Evolutionary conservation across 768 basidiomycete species (phyloP).

Genomic region (Cyathus striatus): DNA sequence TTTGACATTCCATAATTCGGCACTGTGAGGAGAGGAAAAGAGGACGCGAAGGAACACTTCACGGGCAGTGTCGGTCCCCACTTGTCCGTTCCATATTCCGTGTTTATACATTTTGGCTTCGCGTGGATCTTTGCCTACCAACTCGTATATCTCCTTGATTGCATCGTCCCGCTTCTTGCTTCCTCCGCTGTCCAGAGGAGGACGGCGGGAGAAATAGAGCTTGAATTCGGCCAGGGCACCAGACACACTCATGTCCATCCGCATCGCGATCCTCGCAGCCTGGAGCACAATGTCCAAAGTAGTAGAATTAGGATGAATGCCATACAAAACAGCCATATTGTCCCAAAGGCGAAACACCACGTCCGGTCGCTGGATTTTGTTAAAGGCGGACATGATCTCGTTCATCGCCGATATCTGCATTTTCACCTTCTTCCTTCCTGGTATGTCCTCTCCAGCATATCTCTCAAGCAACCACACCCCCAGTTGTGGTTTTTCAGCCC

Average conservation of each 20-base stretch:
- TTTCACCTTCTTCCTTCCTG: slow-evolving; percentile 3
- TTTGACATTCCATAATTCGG: slow-evolving; percentile 19
- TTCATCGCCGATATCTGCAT: slow-evolving; percentile 13
- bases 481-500: slow-evolving; percentile 32
- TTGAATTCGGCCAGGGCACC: slow-evolving; percentile 45
- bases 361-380: slow-evolving; percentile 52
- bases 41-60: slow-evolving; percentile 51
- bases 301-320: slow-evolving; percentile 43
- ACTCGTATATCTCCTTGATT: slow-evolving; percentile 17
- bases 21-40: slow-evolving; percentile 40
- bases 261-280: slow-evolving; percentile 47
- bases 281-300: slow-evolving; percentile 61
- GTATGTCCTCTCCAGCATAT: slow-evolving; percentile 16
- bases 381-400: slow-evolving; percentile 29
- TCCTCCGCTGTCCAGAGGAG: not conserved
- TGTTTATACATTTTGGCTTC: slow-evolving; percentile 20
- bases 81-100: slow-evolving; percentile 39
- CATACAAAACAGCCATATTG: slow-evolving; percentile 55
- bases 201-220: slow-evolving; percentile 22
- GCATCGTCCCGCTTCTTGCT: not conserved
- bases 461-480: slow-evolving; percentile 50
- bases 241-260: slow-evolving; percentile 44
- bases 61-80: slow-evolving; percentile 43
- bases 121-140: slow-evolving; percentile 18
- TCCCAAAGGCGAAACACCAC: slow-evolving; percentile 66